Conservation (phyloP, 495 filamentous ascomycete genomes). For the Xylaria sp. region DNA sequence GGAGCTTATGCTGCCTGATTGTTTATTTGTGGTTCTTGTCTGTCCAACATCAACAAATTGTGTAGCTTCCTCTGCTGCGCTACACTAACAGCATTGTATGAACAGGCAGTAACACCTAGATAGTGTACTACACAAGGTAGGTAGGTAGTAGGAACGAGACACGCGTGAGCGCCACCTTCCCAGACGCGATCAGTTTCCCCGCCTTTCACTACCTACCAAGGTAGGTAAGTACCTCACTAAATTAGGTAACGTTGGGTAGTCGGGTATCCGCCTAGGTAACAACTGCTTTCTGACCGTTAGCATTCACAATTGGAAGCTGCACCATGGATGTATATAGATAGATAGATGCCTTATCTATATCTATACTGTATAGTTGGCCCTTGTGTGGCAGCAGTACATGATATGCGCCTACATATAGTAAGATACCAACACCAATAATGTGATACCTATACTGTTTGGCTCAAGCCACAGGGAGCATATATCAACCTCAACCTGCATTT, state of each 20-base stretch:
- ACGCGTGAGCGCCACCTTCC: constrained; percentile 14
- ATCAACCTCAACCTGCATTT: neutral
- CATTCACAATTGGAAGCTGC: neutral
- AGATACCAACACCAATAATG: neutral
- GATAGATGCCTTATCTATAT: neutral
- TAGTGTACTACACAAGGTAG: too few species aligned
- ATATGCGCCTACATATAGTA: neutral
- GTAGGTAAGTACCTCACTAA: neutral
- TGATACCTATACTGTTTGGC: neutral
- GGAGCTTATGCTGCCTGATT: constrained; percentile 7
- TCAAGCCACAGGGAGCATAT: neutral
- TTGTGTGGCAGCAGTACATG: neutral
- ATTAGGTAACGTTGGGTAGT: neutral
- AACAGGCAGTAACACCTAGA: neutral
- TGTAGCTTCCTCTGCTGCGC: constrained; percentile 2
- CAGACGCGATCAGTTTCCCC: constrained; percentile 15
- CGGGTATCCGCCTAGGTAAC: neutral
- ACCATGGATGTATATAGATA: neutral
- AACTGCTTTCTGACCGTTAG: neutral
- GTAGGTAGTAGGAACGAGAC: too few species aligned
- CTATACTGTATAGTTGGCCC: neutral
- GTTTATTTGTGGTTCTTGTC: constrained; percentile 12
- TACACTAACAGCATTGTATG: neutral
- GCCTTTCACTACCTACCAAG: neutral
- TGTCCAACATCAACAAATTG: constrained; percentile 9